Base-by-base conservation (phyloP, 345 rosid genomes). In the Carallia brachiata region DNA sequence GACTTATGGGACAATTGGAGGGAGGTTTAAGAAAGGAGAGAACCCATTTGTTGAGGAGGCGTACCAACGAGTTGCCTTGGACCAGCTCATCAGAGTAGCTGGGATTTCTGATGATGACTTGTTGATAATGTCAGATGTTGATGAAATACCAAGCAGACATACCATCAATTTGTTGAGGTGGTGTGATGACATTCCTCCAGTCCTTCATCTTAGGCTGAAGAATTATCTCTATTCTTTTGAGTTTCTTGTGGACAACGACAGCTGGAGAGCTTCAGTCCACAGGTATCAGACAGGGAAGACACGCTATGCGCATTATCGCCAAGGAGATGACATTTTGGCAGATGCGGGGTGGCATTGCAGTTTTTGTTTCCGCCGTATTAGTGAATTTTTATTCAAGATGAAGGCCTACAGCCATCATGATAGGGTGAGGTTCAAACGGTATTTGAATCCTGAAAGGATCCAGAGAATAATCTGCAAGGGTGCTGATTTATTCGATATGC, bases 231-330 rank as follows among this genome's bases (percentile, higher is more conserved):
- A 91, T 69, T 91, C 97, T 0, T 91, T 88, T 32, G 97, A 91
- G 88, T 91, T 88, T 80, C 86, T 86, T 1, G 78, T 84, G 63
- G 96, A 89, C 66, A 73, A 79, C 39, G 86, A 85, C 74, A 89
- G 96, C 83, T 91, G 97, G 97, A 86, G 97, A 76, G 93, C 96
- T 4, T 89, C 97, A 0, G 90, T 91, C 19, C 97, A 92, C 65
- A 75, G 90, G 55, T 89, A 89, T 65, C 79, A 81, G 73, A 72
- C 82, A 0, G 96, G 92, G 30, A 79, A 80, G 63, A 87, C 96
- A 0, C 74, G 81, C 68, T 89, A 89, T 70, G 92, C 85, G 0
- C 96, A 89, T 76, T 89, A 86, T 70, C 81, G 96, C 5, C 96
- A 87, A 54, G 72, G 86, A 0, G 89, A 87, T 79, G 84, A 75